Evolutionary conservation across 805 yeast species (phyloP).

Genomic region (Suhomyces sp.): DNA sequence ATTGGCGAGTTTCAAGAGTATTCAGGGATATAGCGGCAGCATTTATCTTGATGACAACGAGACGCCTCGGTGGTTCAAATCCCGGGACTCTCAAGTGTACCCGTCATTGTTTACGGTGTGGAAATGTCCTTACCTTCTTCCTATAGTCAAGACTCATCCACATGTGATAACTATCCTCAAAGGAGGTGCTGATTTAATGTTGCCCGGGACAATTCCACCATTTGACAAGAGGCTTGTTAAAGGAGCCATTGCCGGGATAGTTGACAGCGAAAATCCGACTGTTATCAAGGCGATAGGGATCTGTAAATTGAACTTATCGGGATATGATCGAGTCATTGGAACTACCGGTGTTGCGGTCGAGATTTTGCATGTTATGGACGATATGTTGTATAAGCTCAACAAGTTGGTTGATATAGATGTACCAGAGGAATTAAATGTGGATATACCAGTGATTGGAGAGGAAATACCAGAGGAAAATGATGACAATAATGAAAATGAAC

Average conservation of each 20-base stretch:
- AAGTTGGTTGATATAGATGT: slow-evolving; percentile 40
- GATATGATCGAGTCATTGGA: slow-evolving; percentile 51
- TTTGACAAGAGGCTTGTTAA: slow-evolving; percentile 48
- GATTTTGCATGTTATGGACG: slow-evolving; percentile 66
- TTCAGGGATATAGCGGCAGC: slow-evolving; percentile 54
- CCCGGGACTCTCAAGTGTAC: slow-evolving; percentile 50
- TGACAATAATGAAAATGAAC: slow-evolving; percentile 13
- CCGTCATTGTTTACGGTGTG: slow-evolving; percentile 79
- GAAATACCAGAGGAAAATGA: slow-evolving; percentile 18
- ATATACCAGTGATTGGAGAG: slow-evolving; percentile 40
- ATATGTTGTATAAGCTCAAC: slow-evolving; percentile 55
- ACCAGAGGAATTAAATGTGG: slow-evolving; percentile 27
- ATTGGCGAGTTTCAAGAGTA: slow-evolving; percentile 59
- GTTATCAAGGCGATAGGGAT: slow-evolving; percentile 74
- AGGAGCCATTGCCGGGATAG: slow-evolving; percentile 73
- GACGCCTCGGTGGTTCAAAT: slow-evolving; percentile 71
- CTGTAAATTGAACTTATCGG: slow-evolving; percentile 48
- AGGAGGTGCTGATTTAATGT: slow-evolving; percentile 80
- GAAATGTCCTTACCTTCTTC: slow-evolving; percentile 65
- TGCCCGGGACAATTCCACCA: slow-evolving; percentile 66
- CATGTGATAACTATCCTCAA: slow-evolving; percentile 68
- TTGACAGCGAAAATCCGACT: slow-evolving; percentile 55
- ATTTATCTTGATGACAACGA: slow-evolving; percentile 64
- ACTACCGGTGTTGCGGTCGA: slow-evolving; percentile 77
- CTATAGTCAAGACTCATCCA: slow-evolving; percentile 68